phyloP scores from a whole-genome alignment of 2,329 filamentous ascomycete genomes.

The Laburnicola sp. region DNA sequence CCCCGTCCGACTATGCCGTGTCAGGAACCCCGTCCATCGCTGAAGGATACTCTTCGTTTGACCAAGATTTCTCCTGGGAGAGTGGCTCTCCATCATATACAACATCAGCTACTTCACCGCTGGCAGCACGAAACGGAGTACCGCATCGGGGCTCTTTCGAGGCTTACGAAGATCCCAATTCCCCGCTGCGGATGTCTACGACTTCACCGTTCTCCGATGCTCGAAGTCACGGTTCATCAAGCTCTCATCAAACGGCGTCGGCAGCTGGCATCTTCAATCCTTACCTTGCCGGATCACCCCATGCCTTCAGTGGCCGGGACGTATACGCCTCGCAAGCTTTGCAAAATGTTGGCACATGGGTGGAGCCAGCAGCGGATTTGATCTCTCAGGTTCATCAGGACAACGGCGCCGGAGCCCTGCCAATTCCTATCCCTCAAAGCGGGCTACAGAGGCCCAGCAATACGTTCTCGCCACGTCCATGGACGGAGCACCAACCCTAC shows the following conservation, averaged over 20 bases:
- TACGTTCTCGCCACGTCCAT: constrained; percentile 17
- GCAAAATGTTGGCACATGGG: constrained; percentile 33
- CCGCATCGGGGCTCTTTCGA: constrained; percentile 30
- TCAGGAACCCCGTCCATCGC: constrained; percentile 36
- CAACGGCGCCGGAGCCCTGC: constrained; percentile 15
- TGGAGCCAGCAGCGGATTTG: constrained; percentile 35
- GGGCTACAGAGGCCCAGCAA: constrained; percentile 22
- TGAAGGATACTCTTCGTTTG: constrained; percentile 30
- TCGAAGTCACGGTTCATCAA: constrained; percentile 20
- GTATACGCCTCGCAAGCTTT: constrained; percentile 36
- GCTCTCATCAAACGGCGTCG: constrained; percentile 28
- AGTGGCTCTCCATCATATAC: constrained; percentile 31
- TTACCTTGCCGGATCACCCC: constrained; percentile 29
- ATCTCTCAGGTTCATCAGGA: constrained; percentile 33
- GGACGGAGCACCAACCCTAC: constrained; percentile 12
- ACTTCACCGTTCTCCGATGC: constrained; percentile 32
- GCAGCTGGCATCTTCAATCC: constrained; percentile 33
- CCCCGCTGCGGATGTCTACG: constrained; percentile 18
- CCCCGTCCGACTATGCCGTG: constrained; percentile 32
- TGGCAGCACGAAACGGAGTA: constrained; percentile 21
- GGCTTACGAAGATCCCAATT: constrained; percentile 24
- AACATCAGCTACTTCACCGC: constrained; percentile 33
- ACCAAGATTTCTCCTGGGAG: constrained; percentile 25
- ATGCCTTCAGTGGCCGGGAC: constrained; percentile 36
- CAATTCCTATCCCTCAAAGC: constrained; percentile 37